A percentile compares a stretch with the other conserved stretches of the same genome.
Conservation (phyloP, 2,329 filamentous ascomycete species). For the Xylariaceae sp. region DNA sequence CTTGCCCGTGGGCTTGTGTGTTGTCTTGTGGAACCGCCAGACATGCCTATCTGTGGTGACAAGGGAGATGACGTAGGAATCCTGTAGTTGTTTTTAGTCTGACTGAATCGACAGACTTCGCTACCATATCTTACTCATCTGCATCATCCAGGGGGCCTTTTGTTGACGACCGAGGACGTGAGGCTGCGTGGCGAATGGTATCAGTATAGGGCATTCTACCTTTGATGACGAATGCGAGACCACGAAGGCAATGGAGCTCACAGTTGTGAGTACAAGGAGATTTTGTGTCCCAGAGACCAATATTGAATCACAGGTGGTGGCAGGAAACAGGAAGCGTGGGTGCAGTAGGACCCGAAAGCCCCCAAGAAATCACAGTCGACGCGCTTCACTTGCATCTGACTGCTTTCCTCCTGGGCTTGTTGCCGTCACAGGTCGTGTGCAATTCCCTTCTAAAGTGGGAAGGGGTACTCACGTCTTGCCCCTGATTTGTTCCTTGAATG, state of each 20-base stretch:
- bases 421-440: no score
- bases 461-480: conserved; percentile 24
- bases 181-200: conserved; percentile 37
- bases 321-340: no score
- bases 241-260: no score
- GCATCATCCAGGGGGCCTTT: conserved; percentile 69
- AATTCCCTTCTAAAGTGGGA: background rate
- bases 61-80: conserved; percentile 22
- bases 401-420: no score
- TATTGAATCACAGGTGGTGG: no score
- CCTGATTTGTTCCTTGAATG: conserved; percentile 28
- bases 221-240: background rate
- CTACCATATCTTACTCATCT: conserved; percentile 58
- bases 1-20: conserved; percentile 24
- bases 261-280: no score
- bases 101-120: conserved; percentile 4
- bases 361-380: no score
- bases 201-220: conserved; percentile 24
- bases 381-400: no score
- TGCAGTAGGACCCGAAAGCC: no score
- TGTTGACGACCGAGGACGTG: conserved; percentile 65
- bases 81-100: conserved; percentile 11
- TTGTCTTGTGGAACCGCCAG: conserved; percentile 17
- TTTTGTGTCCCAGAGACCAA: no score
- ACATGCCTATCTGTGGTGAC: conserved; percentile 26